Conservation (phyloP, 257 asterid species). For the Craterostigma plantagineum region DNA sequence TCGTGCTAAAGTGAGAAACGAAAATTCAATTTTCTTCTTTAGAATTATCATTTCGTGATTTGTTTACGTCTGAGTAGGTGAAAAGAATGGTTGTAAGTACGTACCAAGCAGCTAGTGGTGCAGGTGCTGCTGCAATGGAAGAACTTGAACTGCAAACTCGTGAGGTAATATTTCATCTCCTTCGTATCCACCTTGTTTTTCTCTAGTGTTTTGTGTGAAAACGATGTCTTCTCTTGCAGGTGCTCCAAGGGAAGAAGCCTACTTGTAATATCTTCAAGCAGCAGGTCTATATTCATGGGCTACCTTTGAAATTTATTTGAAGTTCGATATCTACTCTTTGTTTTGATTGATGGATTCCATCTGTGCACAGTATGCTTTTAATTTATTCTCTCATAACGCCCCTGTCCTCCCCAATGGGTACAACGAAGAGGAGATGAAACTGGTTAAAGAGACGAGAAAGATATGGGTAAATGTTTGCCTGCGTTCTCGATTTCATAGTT, state of each 20-base stretch:
- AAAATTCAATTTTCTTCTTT: too few species aligned
- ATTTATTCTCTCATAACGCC: constrained; percentile 1
- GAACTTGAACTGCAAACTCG: constrained; percentile 87
- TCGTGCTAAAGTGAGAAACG: constrained; percentile 34
- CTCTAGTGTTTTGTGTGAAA: background rate
- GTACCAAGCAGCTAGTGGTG: constrained; percentile 56
- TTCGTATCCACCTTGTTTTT: background rate
- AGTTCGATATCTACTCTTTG: too few species aligned
- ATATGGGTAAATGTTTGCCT: constrained; percentile 55
- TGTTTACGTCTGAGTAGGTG: constrained; percentile 15
- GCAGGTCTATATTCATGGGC: constrained; percentile 35
- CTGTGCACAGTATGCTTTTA: constrained; percentile 9
- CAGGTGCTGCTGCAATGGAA: constrained; percentile 98
- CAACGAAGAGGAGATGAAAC: constrained; percentile 6
- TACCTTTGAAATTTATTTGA: constrained; percentile 1
- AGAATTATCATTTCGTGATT: too few species aligned
- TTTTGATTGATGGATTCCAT: background rate
- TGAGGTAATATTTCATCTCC: constrained; percentile 46
- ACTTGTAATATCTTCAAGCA: constrained; percentile 67
- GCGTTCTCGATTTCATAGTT: constrained; percentile 1
- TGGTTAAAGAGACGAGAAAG: constrained; percentile 84
- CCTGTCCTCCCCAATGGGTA: constrained; percentile 1
- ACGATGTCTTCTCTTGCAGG: constrained; percentile 30
- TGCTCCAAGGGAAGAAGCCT: constrained; percentile 62
- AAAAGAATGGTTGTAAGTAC: constrained; percentile 40